Conservation (phyloP, 169 alveolate species). For the Besnoitia besnoiti region DNA sequence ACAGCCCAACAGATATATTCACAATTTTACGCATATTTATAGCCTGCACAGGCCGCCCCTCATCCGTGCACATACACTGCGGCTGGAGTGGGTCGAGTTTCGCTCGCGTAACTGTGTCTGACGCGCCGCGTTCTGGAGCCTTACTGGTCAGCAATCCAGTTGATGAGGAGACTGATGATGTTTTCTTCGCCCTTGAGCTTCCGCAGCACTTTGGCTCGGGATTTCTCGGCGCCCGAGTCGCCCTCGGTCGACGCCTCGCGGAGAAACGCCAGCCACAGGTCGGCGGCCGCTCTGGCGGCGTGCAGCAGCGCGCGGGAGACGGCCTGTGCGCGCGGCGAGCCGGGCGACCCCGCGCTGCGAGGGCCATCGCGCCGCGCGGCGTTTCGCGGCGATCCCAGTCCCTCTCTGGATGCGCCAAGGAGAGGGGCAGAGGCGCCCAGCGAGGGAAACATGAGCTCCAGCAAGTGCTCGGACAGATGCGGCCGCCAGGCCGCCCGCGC, state of each 20-base stretch:
- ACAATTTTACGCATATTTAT: too few relatives aligned
- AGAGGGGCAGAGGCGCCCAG: neutral
- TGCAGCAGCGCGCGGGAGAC: too few relatives aligned
- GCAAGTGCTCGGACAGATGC: neutral
- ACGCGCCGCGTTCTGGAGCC: too few relatives aligned
- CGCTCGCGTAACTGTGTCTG: too few relatives aligned
- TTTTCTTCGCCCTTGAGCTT: neutral
- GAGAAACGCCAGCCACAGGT: neutral
- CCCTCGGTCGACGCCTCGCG: neutral
- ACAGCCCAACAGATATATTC: too few relatives aligned
- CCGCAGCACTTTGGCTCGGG: neutral
- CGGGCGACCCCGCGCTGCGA: neutral
- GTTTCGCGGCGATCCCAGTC: neutral
- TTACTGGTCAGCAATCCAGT: neutral
- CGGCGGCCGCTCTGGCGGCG: neutral
- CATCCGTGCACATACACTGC: too few relatives aligned
- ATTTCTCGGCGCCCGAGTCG: neutral
- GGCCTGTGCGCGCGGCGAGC: neutral
- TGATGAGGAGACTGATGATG: neutral
- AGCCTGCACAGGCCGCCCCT: too few relatives aligned
- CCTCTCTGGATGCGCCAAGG: neutral
- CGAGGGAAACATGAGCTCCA: neutral
- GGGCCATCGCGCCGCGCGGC: neutral
- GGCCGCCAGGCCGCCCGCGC: neutral
- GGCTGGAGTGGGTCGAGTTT: too few relatives aligned